Evolutionary conservation across 495 filamentous ascomycete species (phyloP), one percentile per base, ranked within the genome.

Genomic region (Tirmania nivea): DNA sequence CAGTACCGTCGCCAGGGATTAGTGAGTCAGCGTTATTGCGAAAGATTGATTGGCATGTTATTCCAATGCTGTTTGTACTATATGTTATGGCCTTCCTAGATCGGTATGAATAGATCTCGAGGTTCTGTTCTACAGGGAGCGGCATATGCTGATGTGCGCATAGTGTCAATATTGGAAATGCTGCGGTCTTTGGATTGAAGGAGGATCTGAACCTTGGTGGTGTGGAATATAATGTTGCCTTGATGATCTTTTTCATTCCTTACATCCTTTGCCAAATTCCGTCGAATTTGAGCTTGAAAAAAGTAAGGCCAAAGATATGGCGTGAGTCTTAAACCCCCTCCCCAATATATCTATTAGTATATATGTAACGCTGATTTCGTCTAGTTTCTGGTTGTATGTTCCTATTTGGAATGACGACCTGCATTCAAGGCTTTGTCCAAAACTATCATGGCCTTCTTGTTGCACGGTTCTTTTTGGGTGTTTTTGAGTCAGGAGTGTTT

Each of bases 181-280:
- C 77, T n/a, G 66, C 66, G 16, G 60, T 75, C 31, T 79, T 78
- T 53, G 75, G 77, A 48, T 70, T 89, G n/a, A 71, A 72, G 50
- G 58, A 69, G 10, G 81, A 92, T 39, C 67, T 90, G 11, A 39
- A 71, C 16, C 72, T 94, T 19, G 62, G 54, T 17, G 69, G 69
- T 51, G 72, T 73, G 11, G 74, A 83, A 60, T 88, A 80, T 67
- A 90, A 89, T 67, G 81, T 75, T 12, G 84, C 82, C 0, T 68
- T 93, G 55, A 78, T 78, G 20, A 89, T 93, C 58, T 94, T 95
- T 73, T 97, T 94, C 68, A 78, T 95, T 0, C 87, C 89, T 0
- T 96, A 94, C 63, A 75, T 93, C 57, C 57, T 89, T 49, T 81
- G 81, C 59, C 88, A 84, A 65, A 90, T 96, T 51, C 90, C 89